Evolutionary conservation across 2,329 filamentous ascomycete species (phyloP), one percentile per base, ranked within the genome.

Genomic region (Dactylellina leptospora): DNA sequence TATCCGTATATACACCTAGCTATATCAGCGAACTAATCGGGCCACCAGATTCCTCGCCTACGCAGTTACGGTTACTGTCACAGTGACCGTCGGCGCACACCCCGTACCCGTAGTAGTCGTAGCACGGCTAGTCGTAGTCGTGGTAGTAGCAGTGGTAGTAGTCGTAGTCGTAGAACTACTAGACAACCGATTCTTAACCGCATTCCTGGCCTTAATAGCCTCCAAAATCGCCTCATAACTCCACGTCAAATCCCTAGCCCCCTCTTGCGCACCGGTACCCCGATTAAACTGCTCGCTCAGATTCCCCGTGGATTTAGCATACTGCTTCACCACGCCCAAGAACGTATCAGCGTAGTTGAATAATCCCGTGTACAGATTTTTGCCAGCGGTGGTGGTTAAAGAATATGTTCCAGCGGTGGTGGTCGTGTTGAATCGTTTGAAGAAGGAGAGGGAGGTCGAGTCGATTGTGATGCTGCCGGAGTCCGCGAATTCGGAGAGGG

Each of bases 401-500:
- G 62, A 60, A 28, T 68, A 68, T 10, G 54, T 68, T 2, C 62
- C 62, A 22, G 45, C 62, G 13, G 54, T 20, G 28, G 62, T 54
- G 47, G 25, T 68, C n/a, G 62, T 16, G 16, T 40, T 33, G 22
- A 68, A 38, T 10, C 62, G 62, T 40, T 60, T 68, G 54, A 68
- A 68, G 20, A 68, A 22, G 45, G 18, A 28, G 27, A 68, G 45
- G 16, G 62, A 68, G 5, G 62, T 68, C 82, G 80, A 3, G 86
- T 88, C 62, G 48, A 95, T 84, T 0, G 84, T 85, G 75, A 95
- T 84, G 6, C 83, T 87, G 0, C 86, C 87, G 22, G 83, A 79
- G 33, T 82, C 80, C 72, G 88, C 83, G 89, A 89, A 93, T 53
- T 89, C 87, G 74, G 88, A 87, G 1, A 92, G 77, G 0, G 91